phyloP scores from a whole-genome alignment of 768 basidiomycete genomes.

The Leccinum arenicola region DNA sequence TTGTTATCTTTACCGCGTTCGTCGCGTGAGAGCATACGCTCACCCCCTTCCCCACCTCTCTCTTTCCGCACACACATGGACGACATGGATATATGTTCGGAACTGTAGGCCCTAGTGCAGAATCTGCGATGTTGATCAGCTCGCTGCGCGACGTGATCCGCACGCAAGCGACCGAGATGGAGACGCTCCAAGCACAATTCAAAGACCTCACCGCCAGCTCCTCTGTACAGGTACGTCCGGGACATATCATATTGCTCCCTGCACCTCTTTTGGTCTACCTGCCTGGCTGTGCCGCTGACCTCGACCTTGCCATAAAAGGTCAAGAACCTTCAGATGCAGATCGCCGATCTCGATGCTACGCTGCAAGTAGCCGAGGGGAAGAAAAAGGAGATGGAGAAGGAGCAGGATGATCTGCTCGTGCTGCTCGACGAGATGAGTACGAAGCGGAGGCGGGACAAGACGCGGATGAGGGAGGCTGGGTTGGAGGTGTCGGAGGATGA shows the following conservation, averaged over 20 bases:
- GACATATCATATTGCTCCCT: background rate
- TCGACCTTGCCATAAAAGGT: slow-evolving; percentile 32
- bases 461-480: slow-evolving; percentile 64
- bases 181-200: slow-evolving; percentile 59
- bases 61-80: background rate
- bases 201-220: slow-evolving; percentile 37
- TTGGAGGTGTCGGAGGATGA: slow-evolving; percentile 94
- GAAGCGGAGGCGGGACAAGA: slow-evolving; percentile 86
- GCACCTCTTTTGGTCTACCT: background rate
- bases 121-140: slow-evolving; percentile 76
- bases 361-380: slow-evolving; percentile 57
- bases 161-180: slow-evolving; percentile 79
- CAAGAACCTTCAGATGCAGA: slow-evolving; percentile 43
- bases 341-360: slow-evolving; percentile 45
- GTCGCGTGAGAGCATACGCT: background rate
- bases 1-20: background rate
- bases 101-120: slow-evolving; percentile 59
- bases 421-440: slow-evolving; percentile 86
- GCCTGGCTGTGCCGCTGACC: background rate
- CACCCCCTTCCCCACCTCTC: background rate
- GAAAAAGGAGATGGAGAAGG: slow-evolving; percentile 84
- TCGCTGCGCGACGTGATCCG: slow-evolving; percentile 83
- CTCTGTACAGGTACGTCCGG: slow-evolving; percentile 36
- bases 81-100: background rate
- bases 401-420: slow-evolving; percentile 94